phyloP scores from a whole-genome alignment of 805 yeast genomes.

The Candida gorgasii region DNA sequence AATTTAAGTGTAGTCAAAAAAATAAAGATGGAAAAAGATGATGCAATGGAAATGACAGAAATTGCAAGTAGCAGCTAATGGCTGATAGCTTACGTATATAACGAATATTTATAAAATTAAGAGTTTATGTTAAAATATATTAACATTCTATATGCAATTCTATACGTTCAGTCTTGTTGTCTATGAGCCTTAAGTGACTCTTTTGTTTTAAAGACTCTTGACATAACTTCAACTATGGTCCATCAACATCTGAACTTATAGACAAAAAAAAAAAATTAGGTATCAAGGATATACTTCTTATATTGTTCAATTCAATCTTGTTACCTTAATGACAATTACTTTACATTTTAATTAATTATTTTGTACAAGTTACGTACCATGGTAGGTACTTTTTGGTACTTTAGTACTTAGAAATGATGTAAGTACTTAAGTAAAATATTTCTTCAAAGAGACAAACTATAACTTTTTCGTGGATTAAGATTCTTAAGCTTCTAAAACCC shows the following conservation, averaged over 20 bases:
- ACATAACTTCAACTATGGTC: too few species aligned
- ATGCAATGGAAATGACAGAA: conserved; percentile 1
- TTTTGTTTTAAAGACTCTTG: too few species aligned
- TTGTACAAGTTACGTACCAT: too few species aligned
- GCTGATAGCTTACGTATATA: too few species aligned
- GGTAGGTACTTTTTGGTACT: background rate
- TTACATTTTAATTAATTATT: background rate
- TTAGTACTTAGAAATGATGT: too few species aligned
- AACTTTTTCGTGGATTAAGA: background rate
- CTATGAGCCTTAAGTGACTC: too few species aligned
- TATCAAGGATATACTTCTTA: conserved; percentile 1
- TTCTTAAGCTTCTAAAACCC: conserved; percentile 52
- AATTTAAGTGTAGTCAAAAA: conserved; percentile 33
- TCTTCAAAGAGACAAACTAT: too few species aligned
- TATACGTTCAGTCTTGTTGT: background rate
- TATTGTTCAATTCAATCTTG: conserved; percentile 4
- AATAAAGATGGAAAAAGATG: conserved; percentile 4
- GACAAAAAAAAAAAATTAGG: conserved; percentile 3
- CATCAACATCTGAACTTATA: background rate
- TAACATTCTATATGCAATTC: conserved; percentile 8
- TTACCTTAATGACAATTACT: background rate
- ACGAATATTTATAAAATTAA: background rate
- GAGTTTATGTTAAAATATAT: conserved; percentile 1
- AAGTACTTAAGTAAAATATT: too few species aligned
- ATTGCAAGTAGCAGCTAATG: too few species aligned